Percentiles rank a stretch among this genome's conserved stretches.
These are phyloP conservation scores for Neurospora crassa DNA, from an alignment of 2,329 filamentous ascomycete genomes.

Conservation along the genomic window DNA sequence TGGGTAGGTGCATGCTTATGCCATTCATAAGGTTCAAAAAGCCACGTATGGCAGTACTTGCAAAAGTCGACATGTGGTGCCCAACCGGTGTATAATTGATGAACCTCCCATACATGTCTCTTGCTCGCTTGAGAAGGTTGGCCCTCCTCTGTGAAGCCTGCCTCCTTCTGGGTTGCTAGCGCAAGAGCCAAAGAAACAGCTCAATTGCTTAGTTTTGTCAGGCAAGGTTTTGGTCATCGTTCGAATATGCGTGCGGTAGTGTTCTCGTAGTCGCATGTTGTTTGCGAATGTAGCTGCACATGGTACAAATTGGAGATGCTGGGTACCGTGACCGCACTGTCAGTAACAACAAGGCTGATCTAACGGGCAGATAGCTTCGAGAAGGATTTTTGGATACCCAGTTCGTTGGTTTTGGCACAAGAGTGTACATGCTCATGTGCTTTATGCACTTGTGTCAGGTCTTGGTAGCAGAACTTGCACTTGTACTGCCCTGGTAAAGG, in stretches of 20 bases:
- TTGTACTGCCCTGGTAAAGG: too few relatives aligned
- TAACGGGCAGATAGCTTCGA: neutral
- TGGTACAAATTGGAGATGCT: neutral
- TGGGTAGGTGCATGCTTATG: too few relatives aligned
- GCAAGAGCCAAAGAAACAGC: neutral
- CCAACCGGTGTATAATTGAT: too few relatives aligned
- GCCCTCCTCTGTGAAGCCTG: neutral
- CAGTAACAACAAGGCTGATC: neutral
- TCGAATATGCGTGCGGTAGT: neutral
- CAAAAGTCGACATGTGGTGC: too few relatives aligned
- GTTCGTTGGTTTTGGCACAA: neutral
- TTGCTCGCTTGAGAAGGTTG: neutral
- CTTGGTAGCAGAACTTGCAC: too few relatives aligned
- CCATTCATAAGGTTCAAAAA: too few relatives aligned
- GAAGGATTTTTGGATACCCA: neutral
- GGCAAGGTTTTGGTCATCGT: neutral
- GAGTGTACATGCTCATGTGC: neutral
- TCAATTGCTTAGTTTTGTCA: accelerated
- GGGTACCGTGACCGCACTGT: neutral
- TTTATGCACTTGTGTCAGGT: neutral
- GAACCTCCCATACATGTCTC: too few relatives aligned
- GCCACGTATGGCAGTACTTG: too few relatives aligned
- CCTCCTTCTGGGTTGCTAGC: neutral
- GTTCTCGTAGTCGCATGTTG: neutral
- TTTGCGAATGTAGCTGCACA: neutral